Base-by-base conservation (phyloP, 306 rosid species). In the Gleditsia sinensis region DNA sequence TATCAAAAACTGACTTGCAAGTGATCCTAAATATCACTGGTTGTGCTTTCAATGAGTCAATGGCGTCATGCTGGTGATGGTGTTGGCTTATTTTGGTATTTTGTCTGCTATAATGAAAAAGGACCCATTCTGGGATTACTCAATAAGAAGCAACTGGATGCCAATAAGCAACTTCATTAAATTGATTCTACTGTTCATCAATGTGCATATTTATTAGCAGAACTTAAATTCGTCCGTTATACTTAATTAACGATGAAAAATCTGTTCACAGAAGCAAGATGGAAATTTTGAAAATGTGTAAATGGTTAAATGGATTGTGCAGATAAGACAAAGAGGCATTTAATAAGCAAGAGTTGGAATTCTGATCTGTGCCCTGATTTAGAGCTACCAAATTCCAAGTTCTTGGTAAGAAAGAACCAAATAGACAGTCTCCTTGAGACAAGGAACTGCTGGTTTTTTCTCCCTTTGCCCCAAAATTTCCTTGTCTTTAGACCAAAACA, bases 371-470 rank as follows among this genome's bases (percentile, higher is more conserved):
- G 50, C 9, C 32, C 13, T 54, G 9, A 7, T 27, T 17, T 37
- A 34, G 60, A 59, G 61, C 57, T 63, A 63, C 79, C n/a, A n/a
- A n/a, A n/a, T n/a, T n/a, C n/a, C 72, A 78, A 78, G 61, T 83
- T 72, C 74, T 82, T 76, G 73, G 78, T 3, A 57, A 74, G 72
- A 77, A 77, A 70, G 71, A 75, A 39, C 67, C 6, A 25, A 55
- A 23, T 45, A 65, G 63, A 77, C 71, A 73, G 11, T 57, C 69
- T 77, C 75, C 90, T 50, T 67, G 82, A 81, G 77, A 83, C 85
- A 74, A 74, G 90, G 88, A 84, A 79, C 61, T 71, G 81, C 78
- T 64, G 69, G 64, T 69, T 79, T 74, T 53, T 13, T 21, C n/a
- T n/a, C n/a, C n/a, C n/a, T n/a, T n/a, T n/a, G n/a, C 59, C 40